Base-by-base conservation (phyloP, 2,329 filamentous ascomycete genomes). In the Tolypocladium paradoxum region DNA sequence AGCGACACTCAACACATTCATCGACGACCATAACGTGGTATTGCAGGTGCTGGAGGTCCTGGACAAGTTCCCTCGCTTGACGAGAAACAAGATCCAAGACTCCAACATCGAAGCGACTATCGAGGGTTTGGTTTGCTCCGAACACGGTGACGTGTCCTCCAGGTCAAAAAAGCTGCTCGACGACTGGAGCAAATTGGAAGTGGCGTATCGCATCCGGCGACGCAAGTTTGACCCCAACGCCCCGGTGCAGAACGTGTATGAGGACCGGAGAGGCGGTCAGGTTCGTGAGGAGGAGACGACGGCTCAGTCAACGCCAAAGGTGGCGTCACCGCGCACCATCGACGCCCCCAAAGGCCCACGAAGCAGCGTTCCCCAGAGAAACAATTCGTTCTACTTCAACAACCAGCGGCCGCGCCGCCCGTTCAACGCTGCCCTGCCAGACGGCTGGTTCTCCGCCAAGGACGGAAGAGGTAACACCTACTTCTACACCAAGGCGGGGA, bases 41-140 rank as follows among this genome's bases (percentile, higher is more conserved):
- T 73, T 95, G 56, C 93, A 97, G 70, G 85, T 96, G 31, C 77
- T 99, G 57, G 85, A 93, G 58, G 90, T 99, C 53, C 79, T 99
- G 22, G 85, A 95, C 68, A 85, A 84, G 58, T 87, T 97, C 58
- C 93, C 93, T 0, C 85, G 92, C 11, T 76, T 97, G 49, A 97
- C 93, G 22, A 85, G 90, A 55, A 99, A 99, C 76, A 99, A 99
- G 71, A 96, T 99, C 54, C 85, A 88, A 59, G 91, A 96, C 63
- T 95, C 93, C 9, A 95, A 95, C 63, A 96, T 99, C 56, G 93
- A 97, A 67, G 78, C 84, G 2, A 86, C 87, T 0, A 80, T 99
- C 43, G 76, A 88, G 62, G 78, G 79, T 4, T 73, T 97, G 50
- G 79, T 77, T 1, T 71, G 71, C 14, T 87, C 82, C 20, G 82